A percentile compares a stretch with the other conserved stretches of the same genome.
Conservation (phyloP, 2,329 filamentous ascomycete species). For the Aspergillus pseudoviridinutans region DNA sequence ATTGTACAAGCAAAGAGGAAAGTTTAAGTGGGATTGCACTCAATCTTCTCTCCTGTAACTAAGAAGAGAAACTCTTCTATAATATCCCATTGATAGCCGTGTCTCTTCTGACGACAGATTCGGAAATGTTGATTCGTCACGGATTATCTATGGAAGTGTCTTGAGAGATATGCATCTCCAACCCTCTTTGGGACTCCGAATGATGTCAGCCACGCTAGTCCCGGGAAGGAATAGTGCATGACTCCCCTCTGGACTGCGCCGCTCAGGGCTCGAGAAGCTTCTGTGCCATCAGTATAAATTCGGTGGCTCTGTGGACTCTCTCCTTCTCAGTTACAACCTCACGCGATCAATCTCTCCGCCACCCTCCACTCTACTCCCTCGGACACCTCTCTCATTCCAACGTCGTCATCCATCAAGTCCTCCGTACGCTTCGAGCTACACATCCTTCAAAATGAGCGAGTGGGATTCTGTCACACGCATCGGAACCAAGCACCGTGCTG, state of each 20-base stretch:
- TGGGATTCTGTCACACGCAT: conserved; percentile 93
- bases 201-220: conserved; percentile 19
- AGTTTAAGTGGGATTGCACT: neutral
- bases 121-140: neutral
- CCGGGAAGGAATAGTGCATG: conserved; percentile 20
- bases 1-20: neutral
- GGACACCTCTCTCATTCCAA: conserved; percentile 1
- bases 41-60: neutral
- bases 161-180: neutral
- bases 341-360: conserved; percentile 27
- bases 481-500: conserved; percentile 74
- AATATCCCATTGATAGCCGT: neutral
- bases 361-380: conserved; percentile 7
- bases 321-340: conserved; percentile 20
- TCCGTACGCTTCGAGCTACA: neutral
- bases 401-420: neutral
- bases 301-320: conserved; percentile 19
- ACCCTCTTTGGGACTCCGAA: conserved; percentile 1
- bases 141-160: no score
- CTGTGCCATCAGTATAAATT: conserved; percentile 38
- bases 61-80: neutral
- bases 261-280: conserved; percentile 36
- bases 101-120: conserved; percentile 5
- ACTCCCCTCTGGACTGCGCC: conserved; percentile 22
- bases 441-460: conserved; percentile 58